Conservation (phyloP, 352 stramenopile genomes). For the Pythium apleroticum region DNA sequence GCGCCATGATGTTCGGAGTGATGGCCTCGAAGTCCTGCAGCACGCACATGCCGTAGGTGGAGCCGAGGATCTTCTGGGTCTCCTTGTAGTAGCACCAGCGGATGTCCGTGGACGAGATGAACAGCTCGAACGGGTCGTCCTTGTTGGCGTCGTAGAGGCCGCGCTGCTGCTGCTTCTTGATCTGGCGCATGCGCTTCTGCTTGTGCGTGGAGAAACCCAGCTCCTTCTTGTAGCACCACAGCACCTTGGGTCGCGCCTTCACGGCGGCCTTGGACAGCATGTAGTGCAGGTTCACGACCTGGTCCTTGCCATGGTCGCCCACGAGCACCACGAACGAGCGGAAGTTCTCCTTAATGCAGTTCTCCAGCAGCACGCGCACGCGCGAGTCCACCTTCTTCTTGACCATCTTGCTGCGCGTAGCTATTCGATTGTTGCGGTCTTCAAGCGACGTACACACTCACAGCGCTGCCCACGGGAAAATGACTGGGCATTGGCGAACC, state of each 20-base stretch:
- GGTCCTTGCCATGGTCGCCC: conserved; percentile 99
- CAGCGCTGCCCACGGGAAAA: conserved; percentile 7
- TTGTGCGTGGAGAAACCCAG: conserved; percentile 98
- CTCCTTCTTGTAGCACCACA: conserved; percentile 99
- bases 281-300: conserved; percentile 99
- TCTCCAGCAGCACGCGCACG: conserved; percentile 97
- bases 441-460: conserved; percentile 17
- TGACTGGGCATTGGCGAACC: conserved; percentile 24
- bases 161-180: conserved; percentile 94
- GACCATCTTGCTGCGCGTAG: conserved; percentile 85
- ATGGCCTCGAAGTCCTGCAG: conserved; percentile 99
- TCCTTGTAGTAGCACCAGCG: conserved; percentile 99
- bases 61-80: conserved; percentile 98
- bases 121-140: conserved; percentile 98
- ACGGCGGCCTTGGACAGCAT: conserved; percentile 96
- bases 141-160: conserved; percentile 91
- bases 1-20: conserved; percentile 98
- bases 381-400: conserved; percentile 99
- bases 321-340: conserved; percentile 98
- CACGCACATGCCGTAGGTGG: conserved; percentile 98
- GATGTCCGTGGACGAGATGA: conserved; percentile 98
- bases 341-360: conserved; percentile 96
- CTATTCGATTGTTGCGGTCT: not conserved
- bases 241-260: conserved; percentile 93
- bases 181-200: conserved; percentile 93